A percentile compares a stretch with the other conserved stretches of the same genome.
phyloP scores from a whole-genome alignment of 2,329 filamentous ascomycete genomes.

The Hortaea sp. region DNA sequence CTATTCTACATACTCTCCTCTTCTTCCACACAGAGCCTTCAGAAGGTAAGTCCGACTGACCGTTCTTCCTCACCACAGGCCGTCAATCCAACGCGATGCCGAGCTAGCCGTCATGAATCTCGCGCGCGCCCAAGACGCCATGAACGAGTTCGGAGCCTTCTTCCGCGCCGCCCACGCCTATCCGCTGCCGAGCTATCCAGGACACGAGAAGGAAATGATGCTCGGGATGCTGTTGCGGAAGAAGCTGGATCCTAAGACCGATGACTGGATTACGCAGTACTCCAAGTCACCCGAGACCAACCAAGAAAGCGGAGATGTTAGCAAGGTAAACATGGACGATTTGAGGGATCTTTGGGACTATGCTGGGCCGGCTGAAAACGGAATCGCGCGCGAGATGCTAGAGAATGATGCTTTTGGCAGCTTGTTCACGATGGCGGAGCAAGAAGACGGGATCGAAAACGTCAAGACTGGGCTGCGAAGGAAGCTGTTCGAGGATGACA shows the following conservation, averaged over 20 bases:
- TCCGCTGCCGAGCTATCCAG: slow-evolving; percentile 63
- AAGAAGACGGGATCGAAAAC: slow-evolving; percentile 53
- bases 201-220: slow-evolving; percentile 48
- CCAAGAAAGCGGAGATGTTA: slow-evolving; percentile 20
- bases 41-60: slow-evolving; percentile 14
- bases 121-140: slow-evolving; percentile 53
- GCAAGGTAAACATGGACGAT: slow-evolving; percentile 30
- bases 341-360: slow-evolving; percentile 52
- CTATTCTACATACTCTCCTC: background rate
- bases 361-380: slow-evolving; percentile 40
- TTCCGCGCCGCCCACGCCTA: slow-evolving; percentile 63
- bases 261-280: slow-evolving; percentile 51
- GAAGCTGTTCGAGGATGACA: slow-evolving; percentile 41
- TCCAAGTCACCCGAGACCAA: slow-evolving; percentile 31
- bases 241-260: slow-evolving; percentile 69
- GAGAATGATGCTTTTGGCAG: slow-evolving; percentile 43
- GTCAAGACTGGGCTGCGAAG: slow-evolving; percentile 62
- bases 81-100: slow-evolving; percentile 16
- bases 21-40: background rate
- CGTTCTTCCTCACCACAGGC: background rate
- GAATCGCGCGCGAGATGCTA: slow-evolving; percentile 25
- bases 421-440: slow-evolving; percentile 63
- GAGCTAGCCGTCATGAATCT: slow-evolving; percentile 46
- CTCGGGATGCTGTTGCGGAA: slow-evolving; percentile 66
- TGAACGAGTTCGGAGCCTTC: slow-evolving; percentile 55